Evolutionary conservation across 2,329 filamentous ascomycete species (phyloP), one percentile per base, ranked within the genome.

Genomic region (Neopestalotiopsis sp.): DNA sequence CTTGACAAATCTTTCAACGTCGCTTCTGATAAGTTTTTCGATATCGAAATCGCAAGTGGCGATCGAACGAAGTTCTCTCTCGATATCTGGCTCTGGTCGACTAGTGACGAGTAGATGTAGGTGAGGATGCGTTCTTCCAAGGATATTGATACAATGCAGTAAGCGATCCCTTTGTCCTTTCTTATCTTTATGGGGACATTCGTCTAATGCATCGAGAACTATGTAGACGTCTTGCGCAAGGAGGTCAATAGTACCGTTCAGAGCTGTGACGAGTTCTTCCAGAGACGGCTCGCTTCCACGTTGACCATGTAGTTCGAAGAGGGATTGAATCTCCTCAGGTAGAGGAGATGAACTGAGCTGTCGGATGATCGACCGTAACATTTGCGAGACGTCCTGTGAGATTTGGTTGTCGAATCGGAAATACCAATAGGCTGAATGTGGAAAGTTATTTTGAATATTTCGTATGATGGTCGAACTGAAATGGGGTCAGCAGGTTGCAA

Each of bases 61-160:
- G 9, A 66, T 20, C 38, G n/a, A 9, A 34, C 42, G 42, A 66
- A 66, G 3, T 0, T 32, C 12, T 3, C n/a, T 66, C 9, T 20
- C 14, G 17, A 67, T 67, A 34, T 58, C 65, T 61, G 53, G 38
- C 57, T 67, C 65, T 53, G 49, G 65, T 32, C 65, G 56, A 28
- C 65, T 67, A n/a, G 65, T 67, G 12, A 67, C 65, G 28, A 67
- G 65, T 7, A 67, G 34, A 53, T 67, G 65, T 20, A 67, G 28
- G 5, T 53, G 53, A n/a, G 62, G 38, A 13, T 45, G 34, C 2
- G 4, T 65, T 2, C 5, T 13, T 13, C 4, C 6, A 5, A 65
- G 14, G 1, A 14, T 38, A 13, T 53, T 24, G 62, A 65, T 17
- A 20, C 34, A 65, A 14, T n/a, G 9, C 17, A 53, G 38, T 3